Evolutionary conservation across 2,329 filamentous ascomycete species (phyloP), one percentile per base, ranked within the genome.

Genomic region (Calonectria fujianensis): DNA sequence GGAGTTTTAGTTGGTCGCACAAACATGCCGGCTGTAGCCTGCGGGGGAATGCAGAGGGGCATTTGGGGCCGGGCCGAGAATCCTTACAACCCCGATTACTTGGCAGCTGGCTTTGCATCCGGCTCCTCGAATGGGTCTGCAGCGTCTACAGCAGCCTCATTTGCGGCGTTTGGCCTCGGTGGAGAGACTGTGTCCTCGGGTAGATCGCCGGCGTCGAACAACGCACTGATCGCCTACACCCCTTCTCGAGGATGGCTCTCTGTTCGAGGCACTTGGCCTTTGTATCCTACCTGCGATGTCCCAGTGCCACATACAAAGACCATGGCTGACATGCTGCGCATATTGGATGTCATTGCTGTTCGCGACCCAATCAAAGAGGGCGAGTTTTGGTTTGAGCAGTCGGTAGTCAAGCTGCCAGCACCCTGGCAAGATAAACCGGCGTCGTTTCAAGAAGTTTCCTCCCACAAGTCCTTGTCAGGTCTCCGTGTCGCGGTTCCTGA

Each of bases 11-110:
- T 83, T 10, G 91, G 90, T 0, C 86, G 87, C 37, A 91, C 90
- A 1, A 92, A 83, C 18, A 92, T 91, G 87, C 90, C 83, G 3
- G 87, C 90, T 0, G 90, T 91, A 87, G 90, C 90, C 31, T 87
- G 87, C 50, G 90, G 89, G 2, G 90, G 90, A 0, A 91, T 91
- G 89, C 89, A 91, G 75, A 84, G 90, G n/a, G 90, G 90, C 1
- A 78, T 89, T 3, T 91, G 90, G 76, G 90, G 90, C 0, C 85
- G 90, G 5, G 89, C 90, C 0, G 90, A 91, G 78, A 89, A 85
- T 54, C 90, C 90, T 0, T 91, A 92, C 77, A 91, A 91, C 73
- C 70, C 79, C 0, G 84, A 88, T 0, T 92, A 89, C 71, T 83
- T 91, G 2, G 86, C 90, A 0, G 89, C 89, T 2, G 90, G 89